These are phyloP conservation scores for Cryphonectria nitschkei DNA, from an alignment of 2,329 filamentous ascomycete genomes.

Conservation along the genomic window DNA sequence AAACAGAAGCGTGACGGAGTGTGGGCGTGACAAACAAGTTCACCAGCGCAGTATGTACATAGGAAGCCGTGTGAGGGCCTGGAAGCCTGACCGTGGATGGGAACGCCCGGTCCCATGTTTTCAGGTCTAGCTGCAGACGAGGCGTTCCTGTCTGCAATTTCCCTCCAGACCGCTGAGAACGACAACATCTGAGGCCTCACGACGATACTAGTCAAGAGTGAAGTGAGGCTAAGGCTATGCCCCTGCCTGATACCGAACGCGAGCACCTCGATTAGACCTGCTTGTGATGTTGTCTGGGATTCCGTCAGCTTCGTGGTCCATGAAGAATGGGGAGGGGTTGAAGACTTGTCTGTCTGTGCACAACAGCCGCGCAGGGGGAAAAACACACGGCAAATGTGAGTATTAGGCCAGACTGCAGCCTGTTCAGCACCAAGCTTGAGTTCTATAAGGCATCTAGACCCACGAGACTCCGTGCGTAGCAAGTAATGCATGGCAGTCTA, in stretches of 20 bases:
- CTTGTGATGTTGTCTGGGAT: not conserved
- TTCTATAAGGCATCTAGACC: not conserved
- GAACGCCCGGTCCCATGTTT: slow-evolving; percentile 10
- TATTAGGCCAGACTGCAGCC: not conserved
- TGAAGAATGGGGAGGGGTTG: not conserved
- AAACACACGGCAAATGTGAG: not conserved
- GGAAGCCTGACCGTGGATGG: slow-evolving; percentile 2
- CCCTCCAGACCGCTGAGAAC: not conserved
- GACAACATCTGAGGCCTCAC: too few relatives aligned
- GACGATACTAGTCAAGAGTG: not conserved
- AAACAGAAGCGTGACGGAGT: not conserved
- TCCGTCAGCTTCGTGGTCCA: not conserved
- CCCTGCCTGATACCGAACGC: not conserved
- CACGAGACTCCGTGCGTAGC: slow-evolving; percentile 12
- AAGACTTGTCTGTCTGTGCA: not conserved
- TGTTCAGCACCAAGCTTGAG: not conserved
- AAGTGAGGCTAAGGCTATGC: not conserved
- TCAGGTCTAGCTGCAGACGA: slow-evolving; percentile 16
- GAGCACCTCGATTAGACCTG: not conserved
- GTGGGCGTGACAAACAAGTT: slow-evolving; percentile 14
- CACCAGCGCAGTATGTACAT: not conserved
- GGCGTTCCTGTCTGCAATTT: not conserved
- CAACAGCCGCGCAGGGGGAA: not conserved
- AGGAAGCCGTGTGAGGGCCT: slow-evolving; percentile 6
- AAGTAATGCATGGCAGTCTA: slow-evolving; percentile 12